Base-by-base conservation (phyloP, 2,329 filamentous ascomycete species). In the Fusarium anguioides region DNA sequence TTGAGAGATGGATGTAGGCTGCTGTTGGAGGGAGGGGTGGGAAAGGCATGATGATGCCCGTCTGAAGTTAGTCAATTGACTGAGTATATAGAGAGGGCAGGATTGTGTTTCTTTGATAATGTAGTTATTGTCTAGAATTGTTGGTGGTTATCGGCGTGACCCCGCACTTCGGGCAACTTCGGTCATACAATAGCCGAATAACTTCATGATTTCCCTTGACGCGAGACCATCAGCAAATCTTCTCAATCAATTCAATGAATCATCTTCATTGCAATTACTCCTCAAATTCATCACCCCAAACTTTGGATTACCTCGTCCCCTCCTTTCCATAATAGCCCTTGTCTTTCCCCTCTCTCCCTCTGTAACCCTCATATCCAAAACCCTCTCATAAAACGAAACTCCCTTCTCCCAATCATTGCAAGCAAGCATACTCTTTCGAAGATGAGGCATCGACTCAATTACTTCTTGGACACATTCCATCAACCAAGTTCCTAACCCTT, bases 401-500 rank as follows among this genome's bases (percentile, higher is more conserved):
- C 69, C 73, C 14, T 70, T 50, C 8, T 73, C 58, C 75, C 76
- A 77, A 55, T 75, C 73, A 0, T 41, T 75, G 4, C 83, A 81
- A 29, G 86, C 66, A 18, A 90, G 74, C 76, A 89, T 78, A 20
- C 83, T 77, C 39, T 85, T 79, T 50, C 89, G 78, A 67, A 92
- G 76, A 58, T 83, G 71, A 3, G 86, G 83, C 82, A 89, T 85
- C 12, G 76, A 77, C 11, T 79, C 76, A 8, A 85, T 63, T 0
- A 83, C 73, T 65, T 89, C 86, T 54, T 84, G 80, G 23, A 89
- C 76, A 66, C 87, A 89, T 6, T 78, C 70, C 60, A 90, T 81
- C 57, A 91, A 74, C 86, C 87, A 91, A 20, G 77, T 82, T 1
- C 86, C 89, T 1, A 91, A 79, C 0, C 89, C 88, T 14, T 81